These are phyloP conservation scores for Pythium diclinum DNA, from an alignment of 352 stramenopile species.

Conservation along the genomic window DNA sequence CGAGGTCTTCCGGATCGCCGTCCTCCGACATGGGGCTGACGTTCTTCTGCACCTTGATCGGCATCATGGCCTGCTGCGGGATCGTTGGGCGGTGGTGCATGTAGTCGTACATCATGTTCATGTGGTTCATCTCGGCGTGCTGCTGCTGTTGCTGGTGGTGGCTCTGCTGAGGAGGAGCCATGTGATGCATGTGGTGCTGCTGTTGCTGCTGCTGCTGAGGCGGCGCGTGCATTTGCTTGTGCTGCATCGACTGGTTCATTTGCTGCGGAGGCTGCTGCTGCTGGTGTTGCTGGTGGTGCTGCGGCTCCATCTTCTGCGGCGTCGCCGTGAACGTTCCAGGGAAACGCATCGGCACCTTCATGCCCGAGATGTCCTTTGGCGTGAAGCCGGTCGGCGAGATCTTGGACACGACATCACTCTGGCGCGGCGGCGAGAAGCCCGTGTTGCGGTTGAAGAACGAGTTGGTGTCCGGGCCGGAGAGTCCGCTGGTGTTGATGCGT, in stretches of 20 bases:
- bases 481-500: slow-evolving; percentile 53
- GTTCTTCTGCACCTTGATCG: slow-evolving; percentile 33
- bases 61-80: slow-evolving; percentile 37
- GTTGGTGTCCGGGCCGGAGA: slow-evolving; percentile 34
- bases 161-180: slow-evolving; percentile 19
- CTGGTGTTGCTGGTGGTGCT: slow-evolving; percentile 45
- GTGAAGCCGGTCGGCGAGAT: slow-evolving; percentile 80
- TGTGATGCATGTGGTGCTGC: slow-evolving; percentile 36
- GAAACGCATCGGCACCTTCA: slow-evolving; percentile 76
- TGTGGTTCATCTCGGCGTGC: slow-evolving; percentile 55
- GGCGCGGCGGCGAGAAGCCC: slow-evolving; percentile 55
- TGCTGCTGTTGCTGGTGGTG: slow-evolving; percentile 38
- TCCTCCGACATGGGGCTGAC: slow-evolving; percentile 66
- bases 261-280: slow-evolving; percentile 33
- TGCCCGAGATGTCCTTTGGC: slow-evolving; percentile 68
- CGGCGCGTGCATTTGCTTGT: slow-evolving; percentile 45
- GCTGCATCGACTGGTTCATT: slow-evolving; percentile 42
- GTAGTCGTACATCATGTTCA: slow-evolving; percentile 89
- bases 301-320: slow-evolving; percentile 54
- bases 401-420: slow-evolving; percentile 45
- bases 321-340: slow-evolving; percentile 51
- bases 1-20: slow-evolving; percentile 76
- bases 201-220: slow-evolving; percentile 37
- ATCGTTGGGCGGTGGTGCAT: slow-evolving; percentile 68
- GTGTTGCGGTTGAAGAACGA: slow-evolving; percentile 43